phyloP scores from a whole-genome alignment of 768 basidiomycete genomes.

The Podaxis pistillaris region DNA sequence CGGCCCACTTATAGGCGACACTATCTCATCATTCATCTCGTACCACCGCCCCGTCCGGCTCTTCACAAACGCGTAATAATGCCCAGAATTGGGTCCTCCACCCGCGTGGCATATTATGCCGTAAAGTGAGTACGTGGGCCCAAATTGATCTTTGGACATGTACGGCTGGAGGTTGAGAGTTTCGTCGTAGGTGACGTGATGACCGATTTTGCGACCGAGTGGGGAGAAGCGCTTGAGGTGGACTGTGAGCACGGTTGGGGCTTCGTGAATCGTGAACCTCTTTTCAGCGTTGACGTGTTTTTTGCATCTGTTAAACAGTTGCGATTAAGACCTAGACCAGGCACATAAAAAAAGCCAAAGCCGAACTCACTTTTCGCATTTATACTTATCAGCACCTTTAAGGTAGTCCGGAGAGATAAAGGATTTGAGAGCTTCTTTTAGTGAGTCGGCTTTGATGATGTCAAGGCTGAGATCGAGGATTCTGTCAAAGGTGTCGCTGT shows the following conservation, averaged over 20 bases:
- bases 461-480: conserved; percentile 94
- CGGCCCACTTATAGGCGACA: conserved; percentile 39
- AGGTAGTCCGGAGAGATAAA: conserved; percentile 82
- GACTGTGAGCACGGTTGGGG: conserved; percentile 84
- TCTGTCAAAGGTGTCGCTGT: conserved; percentile 95
- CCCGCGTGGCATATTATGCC: conserved; percentile 94
- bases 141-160: conserved; percentile 81
- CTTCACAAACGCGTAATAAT: conserved; percentile 89
- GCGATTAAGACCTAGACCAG: background rate
- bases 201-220: conserved; percentile 81
- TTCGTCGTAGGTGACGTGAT: conserved; percentile 77
- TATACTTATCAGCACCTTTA: conserved; percentile 93
- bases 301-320: conserved; percentile 67
- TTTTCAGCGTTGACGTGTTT: conserved; percentile 89
- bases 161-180: conserved; percentile 66
- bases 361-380: conserved; percentile 89
- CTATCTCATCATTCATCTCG: conserved; percentile 92
- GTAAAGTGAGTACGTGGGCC: conserved; percentile 82
- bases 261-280: conserved; percentile 82
- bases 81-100: conserved; percentile 90
- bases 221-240: conserved; percentile 96
- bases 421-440: conserved; percentile 74
- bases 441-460: conserved; percentile 57
- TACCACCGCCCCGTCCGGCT: conserved; percentile 71
- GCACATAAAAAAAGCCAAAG: conserved; percentile 15